Evolutionary conservation across 352 stramenopile genomes (phyloP).

Genomic region (Phytopythium sindhum): DNA sequence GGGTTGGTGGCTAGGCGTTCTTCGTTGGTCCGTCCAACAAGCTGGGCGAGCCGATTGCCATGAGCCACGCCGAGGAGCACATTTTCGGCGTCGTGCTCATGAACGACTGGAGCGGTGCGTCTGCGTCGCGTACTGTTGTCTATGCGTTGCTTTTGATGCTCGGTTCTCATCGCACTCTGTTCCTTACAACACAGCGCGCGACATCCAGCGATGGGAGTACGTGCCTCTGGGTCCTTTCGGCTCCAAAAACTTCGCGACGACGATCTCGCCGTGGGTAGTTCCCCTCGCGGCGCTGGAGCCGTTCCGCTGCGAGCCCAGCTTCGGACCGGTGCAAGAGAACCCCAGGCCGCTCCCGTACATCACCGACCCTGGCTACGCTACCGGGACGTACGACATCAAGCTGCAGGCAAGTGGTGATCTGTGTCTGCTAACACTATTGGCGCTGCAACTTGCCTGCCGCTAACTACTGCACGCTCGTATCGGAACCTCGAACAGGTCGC

Average conservation of each 20-base stretch:
- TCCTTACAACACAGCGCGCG: slow-evolving; percentile 39
- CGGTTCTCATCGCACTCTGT: too few species aligned
- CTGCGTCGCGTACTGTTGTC: too few species aligned
- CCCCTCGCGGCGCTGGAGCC: slow-evolving; percentile 92
- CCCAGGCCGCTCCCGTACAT: slow-evolving; percentile 93
- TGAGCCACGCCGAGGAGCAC: slow-evolving; percentile 90
- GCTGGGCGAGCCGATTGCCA: slow-evolving; percentile 84
- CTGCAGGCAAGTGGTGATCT: slow-evolving; percentile 53
- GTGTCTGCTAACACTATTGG: slow-evolving; percentile 17
- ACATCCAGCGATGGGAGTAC: slow-evolving; percentile 97
- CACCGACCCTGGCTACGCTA: slow-evolving; percentile 88
- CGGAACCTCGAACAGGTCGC: slow-evolving; percentile 29
- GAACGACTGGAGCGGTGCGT: slow-evolving; percentile 96
- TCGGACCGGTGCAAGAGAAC: slow-evolving; percentile 81
- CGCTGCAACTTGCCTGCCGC: slow-evolving; percentile 29
- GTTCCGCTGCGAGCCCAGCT: slow-evolving; percentile 91
- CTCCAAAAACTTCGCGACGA: slow-evolving; percentile 97
- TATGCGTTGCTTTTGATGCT: too few species aligned
- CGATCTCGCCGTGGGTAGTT: slow-evolving; percentile 96
- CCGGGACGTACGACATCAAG: slow-evolving; percentile 87
- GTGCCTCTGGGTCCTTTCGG: slow-evolving; percentile 96
- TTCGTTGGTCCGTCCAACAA: slow-evolving; percentile 91
- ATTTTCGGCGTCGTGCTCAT: slow-evolving; percentile 98
- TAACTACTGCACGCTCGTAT: slow-evolving; percentile 8
- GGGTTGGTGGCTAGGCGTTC: slow-evolving; percentile 81